Percentiles rank a stretch among this genome's conserved stretches.
Conservation (phyloP, 495 filamentous ascomycete genomes). For the Penicillium argentinense region DNA sequence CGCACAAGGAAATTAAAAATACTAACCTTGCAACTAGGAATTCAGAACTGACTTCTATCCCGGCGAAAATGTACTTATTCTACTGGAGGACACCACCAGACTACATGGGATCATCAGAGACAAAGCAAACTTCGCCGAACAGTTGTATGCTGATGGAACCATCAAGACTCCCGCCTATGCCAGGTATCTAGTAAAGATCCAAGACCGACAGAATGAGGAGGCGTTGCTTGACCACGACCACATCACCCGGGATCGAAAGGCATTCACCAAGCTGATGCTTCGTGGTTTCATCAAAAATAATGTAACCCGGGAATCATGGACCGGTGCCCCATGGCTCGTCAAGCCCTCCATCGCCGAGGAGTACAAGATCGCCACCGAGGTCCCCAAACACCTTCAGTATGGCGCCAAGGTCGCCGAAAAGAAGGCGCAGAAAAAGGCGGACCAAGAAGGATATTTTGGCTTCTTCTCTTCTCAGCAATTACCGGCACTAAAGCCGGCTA, state of each 20-base stretch:
- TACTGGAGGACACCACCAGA: conserved; percentile 67
- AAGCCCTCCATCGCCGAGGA: conserved; percentile 80
- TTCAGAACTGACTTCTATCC: conserved; percentile 95
- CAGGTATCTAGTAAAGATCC: conserved; percentile 76
- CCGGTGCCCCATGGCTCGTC: conserved; percentile 91
- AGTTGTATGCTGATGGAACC: conserved; percentile 62
- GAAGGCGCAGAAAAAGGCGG: conserved; percentile 71
- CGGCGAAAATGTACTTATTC: conserved; percentile 78
- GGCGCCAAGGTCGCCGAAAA: conserved; percentile 76
- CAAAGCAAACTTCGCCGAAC: conserved; percentile 74
- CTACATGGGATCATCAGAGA: conserved; percentile 78
- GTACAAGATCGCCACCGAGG: conserved; percentile 79
- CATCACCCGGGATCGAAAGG: conserved; percentile 83
- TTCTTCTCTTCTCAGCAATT: conserved; percentile 58
- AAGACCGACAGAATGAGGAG: conserved; percentile 68
- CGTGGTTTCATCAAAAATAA: conserved; percentile 95
- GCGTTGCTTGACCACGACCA: conserved; percentile 77
- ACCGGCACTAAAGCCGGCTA: conserved; percentile 77
- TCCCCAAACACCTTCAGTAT: conserved; percentile 81
- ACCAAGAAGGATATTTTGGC: conserved; percentile 53
- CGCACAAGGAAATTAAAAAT: neutral
- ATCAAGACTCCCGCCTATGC: conserved; percentile 65
- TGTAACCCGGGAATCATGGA: conserved; percentile 87
- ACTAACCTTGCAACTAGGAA: conserved; percentile 59
- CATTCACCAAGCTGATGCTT: conserved; percentile 93